Percentiles rank a stretch among this genome's conserved stretches.
Evolutionary conservation across 1,139 yeast genomes (phyloP).

Genomic region (Candida glucosophila): DNA sequence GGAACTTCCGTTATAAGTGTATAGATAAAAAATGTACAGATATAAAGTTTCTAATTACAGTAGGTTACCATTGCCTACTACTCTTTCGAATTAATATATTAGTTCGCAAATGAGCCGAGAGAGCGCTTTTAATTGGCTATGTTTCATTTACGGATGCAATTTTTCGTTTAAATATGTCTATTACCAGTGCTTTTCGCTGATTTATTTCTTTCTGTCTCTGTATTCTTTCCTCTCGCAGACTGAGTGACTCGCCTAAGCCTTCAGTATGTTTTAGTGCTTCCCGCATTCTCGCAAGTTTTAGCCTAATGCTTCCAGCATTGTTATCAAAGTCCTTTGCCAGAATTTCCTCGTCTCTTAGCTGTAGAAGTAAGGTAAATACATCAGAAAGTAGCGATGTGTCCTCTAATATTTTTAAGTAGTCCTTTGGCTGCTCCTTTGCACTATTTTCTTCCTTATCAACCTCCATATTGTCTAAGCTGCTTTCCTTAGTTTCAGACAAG

Average conservation of each 20-base stretch:
- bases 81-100: too few species aligned
- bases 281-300: conserved; percentile 24
- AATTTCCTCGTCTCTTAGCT: conserved; percentile 24
- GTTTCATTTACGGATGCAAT: too few species aligned
- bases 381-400: conserved; percentile 32
- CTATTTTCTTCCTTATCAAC: conserved; percentile 3
- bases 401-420: conserved; percentile 14
- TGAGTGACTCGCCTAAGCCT: conserved; percentile 31
- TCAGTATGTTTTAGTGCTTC: conserved; percentile 27
- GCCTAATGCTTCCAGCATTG: conserved; percentile 32
- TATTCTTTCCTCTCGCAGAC: conserved; percentile 18
- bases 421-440: neutral
- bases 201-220: conserved; percentile 18
- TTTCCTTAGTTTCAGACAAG: too few species aligned
- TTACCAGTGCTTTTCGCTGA: conserved; percentile 16
- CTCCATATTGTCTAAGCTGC: too few species aligned
- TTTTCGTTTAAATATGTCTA: conserved; percentile 12
- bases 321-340: conserved; percentile 40
- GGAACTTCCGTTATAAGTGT: too few species aligned
- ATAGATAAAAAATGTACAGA: too few species aligned
- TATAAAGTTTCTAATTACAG: too few species aligned
- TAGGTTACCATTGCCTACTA: too few species aligned
- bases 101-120: too few species aligned
- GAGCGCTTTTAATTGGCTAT: too few species aligned
- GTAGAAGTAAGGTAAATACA: conserved; percentile 26